Conservation (phyloP, 148 eudicot species). For the Cornus controversa region DNA sequence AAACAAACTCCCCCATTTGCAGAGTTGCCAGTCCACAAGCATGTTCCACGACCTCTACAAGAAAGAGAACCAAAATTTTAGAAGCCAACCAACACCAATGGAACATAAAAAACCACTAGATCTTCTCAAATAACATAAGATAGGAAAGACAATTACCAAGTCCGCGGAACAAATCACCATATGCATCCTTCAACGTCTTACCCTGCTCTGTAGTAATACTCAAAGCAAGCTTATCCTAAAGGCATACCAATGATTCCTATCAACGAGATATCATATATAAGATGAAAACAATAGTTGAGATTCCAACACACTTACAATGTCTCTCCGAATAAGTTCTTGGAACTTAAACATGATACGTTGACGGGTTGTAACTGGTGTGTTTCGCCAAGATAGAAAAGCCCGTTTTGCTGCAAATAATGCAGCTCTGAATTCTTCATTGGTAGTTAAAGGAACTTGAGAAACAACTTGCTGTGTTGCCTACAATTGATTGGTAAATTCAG, state of each 20-base stretch:
- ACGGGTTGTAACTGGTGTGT: conserved; percentile 50
- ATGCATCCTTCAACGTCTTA: conserved; percentile 59
- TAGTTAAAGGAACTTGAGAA: conserved; percentile 65
- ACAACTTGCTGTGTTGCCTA: conserved; percentile 81
- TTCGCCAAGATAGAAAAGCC: conserved; percentile 63
- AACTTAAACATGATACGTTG: conserved; percentile 63
- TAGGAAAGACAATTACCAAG: conserved; percentile 36
- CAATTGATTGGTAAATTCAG: conserved; percentile 13
- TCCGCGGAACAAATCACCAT: conserved; percentile 48
- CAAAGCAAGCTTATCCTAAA: conserved; percentile 58
- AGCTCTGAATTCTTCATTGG: conserved; percentile 59
- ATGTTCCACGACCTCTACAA: conserved; percentile 65
- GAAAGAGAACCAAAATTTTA: conserved; percentile 12
- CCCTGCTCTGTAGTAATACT: conserved; percentile 62
- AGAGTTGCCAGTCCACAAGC: conserved; percentile 60
- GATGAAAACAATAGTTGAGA: not conserved
- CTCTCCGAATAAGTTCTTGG: conserved; percentile 64
- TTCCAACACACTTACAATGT: conserved; percentile 43
- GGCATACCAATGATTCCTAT: not conserved
- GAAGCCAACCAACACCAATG: conserved; percentile 4
- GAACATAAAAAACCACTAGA: conserved; percentile 9
- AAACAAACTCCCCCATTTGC: conserved; percentile 56
- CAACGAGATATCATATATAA: not conserved
- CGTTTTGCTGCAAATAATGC: conserved; percentile 66
- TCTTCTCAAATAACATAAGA: not conserved